These are phyloP conservation scores for Chaetomium globosum DNA, from an alignment of 2,329 filamentous ascomycete genomes.

Conservation along the genomic window DNA sequence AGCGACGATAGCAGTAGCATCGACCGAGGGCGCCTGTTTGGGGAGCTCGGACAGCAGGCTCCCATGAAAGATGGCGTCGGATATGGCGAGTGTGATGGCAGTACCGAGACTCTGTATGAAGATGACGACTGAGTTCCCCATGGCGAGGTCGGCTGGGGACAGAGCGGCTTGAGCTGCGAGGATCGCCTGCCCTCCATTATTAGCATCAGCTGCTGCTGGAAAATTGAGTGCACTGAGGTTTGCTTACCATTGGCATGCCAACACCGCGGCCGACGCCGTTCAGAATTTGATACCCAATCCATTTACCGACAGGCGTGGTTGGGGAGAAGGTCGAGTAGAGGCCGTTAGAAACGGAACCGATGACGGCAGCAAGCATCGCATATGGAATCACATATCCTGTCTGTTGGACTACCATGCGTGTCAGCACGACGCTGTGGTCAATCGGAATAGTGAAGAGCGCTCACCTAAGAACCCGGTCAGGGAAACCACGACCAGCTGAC, in stretches of 20 bases:
- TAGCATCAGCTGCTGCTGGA: not conserved
- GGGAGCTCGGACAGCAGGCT: conserved; percentile 37
- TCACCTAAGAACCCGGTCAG: conserved; percentile 37
- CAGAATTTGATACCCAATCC: conserved; percentile 37
- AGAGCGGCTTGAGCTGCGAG: conserved; percentile 37
- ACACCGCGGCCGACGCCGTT: conserved; percentile 37
- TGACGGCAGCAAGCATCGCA: conserved; percentile 28
- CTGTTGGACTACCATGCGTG: conserved; percentile 30
- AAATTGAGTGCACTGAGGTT: not conserved
- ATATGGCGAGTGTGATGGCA: conserved; percentile 36
- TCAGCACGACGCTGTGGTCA: not conserved
- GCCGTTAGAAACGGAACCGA: conserved; percentile 33
- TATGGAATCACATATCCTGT: conserved; percentile 35
- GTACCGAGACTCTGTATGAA: conserved; percentile 37
- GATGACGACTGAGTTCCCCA: conserved; percentile 36
- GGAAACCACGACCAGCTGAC: conserved; percentile 33
- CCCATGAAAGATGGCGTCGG: conserved; percentile 38
- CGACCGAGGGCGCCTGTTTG: conserved; percentile 36
- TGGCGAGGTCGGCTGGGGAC: conserved; percentile 34
- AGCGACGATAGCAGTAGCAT: conserved; percentile 39
- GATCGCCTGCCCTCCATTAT: conserved; percentile 28
- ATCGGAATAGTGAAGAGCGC: conserved; percentile 11
- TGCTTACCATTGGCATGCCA: conserved; percentile 36
- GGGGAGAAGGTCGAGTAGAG: conserved; percentile 32
- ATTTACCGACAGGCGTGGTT: conserved; percentile 27